Evolutionary conservation across 352 stramenopile species (phyloP).

Genomic region (Albugo candida): DNA sequence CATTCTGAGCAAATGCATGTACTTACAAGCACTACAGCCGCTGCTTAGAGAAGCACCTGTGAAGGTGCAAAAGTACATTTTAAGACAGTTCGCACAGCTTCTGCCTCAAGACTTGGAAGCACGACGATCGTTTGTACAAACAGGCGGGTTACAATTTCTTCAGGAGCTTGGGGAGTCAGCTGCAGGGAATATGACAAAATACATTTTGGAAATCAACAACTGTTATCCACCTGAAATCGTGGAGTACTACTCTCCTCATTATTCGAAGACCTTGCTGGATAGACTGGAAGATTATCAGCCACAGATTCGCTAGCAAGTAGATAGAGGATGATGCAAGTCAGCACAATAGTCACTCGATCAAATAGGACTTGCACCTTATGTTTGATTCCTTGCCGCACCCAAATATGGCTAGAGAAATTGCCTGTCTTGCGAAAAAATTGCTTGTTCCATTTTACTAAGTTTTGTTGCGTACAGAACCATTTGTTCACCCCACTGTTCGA

Average conservation of each 20-base stretch:
- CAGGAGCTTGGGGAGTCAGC: conserved; percentile 84
- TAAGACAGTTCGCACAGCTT: conserved; percentile 90
- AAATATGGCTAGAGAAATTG: no score
- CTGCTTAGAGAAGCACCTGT: conserved; percentile 81
- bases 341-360: no score
- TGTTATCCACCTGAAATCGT: conserved; percentile 92
- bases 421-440: no score
- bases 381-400: no score
- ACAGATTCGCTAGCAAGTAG: conserved; percentile 34
- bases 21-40: conserved; percentile 83
- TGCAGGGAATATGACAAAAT: conserved; percentile 86
- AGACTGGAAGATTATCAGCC: conserved; percentile 91
- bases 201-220: conserved; percentile 91
- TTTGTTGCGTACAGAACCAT: no score
- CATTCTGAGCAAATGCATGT: conserved; percentile 88
- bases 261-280: conserved; percentile 89
- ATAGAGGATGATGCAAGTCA: no score
- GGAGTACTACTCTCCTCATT: conserved; percentile 92
- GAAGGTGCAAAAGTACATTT: conserved; percentile 93
- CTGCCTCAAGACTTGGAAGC: conserved; percentile 87
- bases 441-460: no score
- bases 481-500: no score
- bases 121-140: conserved; percentile 83
- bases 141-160: conserved; percentile 83
- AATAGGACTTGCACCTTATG: no score